Evolutionary conservation across 2,329 filamentous ascomycete species (phyloP).

Genomic region (Fusarium caatingaense): DNA sequence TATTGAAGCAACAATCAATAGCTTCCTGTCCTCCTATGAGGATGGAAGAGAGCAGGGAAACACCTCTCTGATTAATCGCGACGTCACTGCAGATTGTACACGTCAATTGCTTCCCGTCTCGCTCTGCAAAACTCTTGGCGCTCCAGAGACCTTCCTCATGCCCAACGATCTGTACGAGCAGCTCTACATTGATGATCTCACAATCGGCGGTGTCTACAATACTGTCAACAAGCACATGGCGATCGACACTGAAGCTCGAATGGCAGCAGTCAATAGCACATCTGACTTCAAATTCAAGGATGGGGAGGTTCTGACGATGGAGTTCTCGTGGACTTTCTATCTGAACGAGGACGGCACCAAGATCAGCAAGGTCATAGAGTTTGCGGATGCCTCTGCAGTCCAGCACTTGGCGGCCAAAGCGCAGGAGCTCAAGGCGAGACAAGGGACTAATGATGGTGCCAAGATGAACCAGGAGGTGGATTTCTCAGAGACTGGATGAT

Average conservation of each 20-base stretch:
- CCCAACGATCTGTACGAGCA: slow-evolving; percentile 22
- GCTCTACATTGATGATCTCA: slow-evolving; percentile 15
- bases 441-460: not conserved
- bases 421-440: not conserved
- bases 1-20: slow-evolving; percentile 25
- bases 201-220: slow-evolving; percentile 15
- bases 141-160: slow-evolving; percentile 8
- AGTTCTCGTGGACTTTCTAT: slow-evolving; percentile 21
- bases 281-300: slow-evolving; percentile 23
- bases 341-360: slow-evolving; percentile 24
- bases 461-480: not conserved
- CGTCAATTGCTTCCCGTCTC: slow-evolving; percentile 25
- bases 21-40: slow-evolving; percentile 22
- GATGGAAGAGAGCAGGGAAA: slow-evolving; percentile 21
- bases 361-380: slow-evolving; percentile 29
- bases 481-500: not conserved
- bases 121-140: slow-evolving; percentile 12
- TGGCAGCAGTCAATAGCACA: slow-evolving; percentile 12
- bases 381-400: slow-evolving; percentile 14
- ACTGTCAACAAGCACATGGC: slow-evolving; percentile 1
- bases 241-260: slow-evolving; percentile 18
- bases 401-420: slow-evolving; percentile 13
- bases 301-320: slow-evolving; percentile 4
- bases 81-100: slow-evolving; percentile 21
- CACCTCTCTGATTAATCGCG: slow-evolving; percentile 19